phyloP scores from a whole-genome alignment of 2,329 filamentous ascomycete genomes.

The Didymella glomerata region DNA sequence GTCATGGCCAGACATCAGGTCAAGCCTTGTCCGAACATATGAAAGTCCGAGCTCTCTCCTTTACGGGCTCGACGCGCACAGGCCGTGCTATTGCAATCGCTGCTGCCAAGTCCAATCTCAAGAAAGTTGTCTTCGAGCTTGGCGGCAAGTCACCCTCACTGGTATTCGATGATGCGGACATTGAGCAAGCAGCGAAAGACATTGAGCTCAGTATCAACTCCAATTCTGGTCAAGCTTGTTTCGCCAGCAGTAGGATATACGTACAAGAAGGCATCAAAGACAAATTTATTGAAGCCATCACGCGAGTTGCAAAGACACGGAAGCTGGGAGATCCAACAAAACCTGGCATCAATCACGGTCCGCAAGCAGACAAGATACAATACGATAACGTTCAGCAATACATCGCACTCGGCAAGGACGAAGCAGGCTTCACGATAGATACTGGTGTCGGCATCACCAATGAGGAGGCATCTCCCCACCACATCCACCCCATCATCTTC shows the following conservation, averaged over 20 bases:
- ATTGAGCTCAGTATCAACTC: constrained; percentile 59
- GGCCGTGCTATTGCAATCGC: constrained; percentile 79
- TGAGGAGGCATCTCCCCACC: constrained; percentile 49
- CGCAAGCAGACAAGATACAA: constrained; percentile 37
- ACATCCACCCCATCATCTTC: constrained; percentile 59
- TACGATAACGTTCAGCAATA: constrained; percentile 35
- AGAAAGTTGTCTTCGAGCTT: constrained; percentile 85
- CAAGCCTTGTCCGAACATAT: constrained; percentile 79
- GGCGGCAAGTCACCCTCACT: constrained; percentile 87
- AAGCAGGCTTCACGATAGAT: constrained; percentile 49
- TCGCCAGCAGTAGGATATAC: constrained; percentile 65
- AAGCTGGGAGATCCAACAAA: constrained; percentile 30
- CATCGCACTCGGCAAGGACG: constrained; percentile 52
- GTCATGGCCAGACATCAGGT: constrained; percentile 77
- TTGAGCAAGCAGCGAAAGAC: constrained; percentile 73
- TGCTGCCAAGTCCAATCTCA: constrained; percentile 79
- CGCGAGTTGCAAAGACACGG: constrained; percentile 24
- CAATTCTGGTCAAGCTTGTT: constrained; percentile 67
- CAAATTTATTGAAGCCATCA: constrained; percentile 38
- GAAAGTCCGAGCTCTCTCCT: constrained; percentile 80
- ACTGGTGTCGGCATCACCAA: constrained; percentile 43
- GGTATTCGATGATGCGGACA: constrained; percentile 78
- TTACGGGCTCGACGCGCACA: constrained; percentile 83
- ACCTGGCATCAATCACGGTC: constrained; percentile 33
- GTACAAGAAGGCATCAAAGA: constrained; percentile 62